Evolutionary conservation across 2,329 filamentous ascomycete species (phyloP).

Genomic region (Thielaviopsis populi): DNA sequence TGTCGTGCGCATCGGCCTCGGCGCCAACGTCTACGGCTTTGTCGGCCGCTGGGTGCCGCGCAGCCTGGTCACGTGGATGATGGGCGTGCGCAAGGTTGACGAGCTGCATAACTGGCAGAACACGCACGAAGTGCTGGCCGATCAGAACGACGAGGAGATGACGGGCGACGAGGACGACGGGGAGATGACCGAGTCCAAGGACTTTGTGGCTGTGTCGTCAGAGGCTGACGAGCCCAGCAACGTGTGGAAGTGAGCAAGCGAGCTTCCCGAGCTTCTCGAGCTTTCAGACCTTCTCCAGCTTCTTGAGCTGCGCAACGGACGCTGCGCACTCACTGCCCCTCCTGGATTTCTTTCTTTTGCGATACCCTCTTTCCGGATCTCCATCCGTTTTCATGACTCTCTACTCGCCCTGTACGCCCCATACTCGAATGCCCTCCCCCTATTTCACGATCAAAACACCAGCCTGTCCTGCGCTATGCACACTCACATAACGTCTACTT

Average conservation of each 20-base stretch:
- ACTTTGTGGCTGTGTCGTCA: conserved; percentile 37
- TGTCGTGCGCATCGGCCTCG: conserved; percentile 67
- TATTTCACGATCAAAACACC: neutral
- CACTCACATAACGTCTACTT: neutral
- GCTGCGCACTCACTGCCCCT: neutral
- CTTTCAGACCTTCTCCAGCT: too few species aligned
- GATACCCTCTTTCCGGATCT: neutral
- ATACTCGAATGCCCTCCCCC: neutral
- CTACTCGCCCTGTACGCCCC: neutral
- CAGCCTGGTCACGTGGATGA: conserved; percentile 78
- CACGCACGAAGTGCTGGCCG: conserved; percentile 17
- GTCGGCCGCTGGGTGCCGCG: conserved; percentile 69
- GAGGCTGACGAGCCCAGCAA: conserved; percentile 23
- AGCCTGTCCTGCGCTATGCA: neutral
- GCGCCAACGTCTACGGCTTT: conserved; percentile 69
- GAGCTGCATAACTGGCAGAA: conserved; percentile 41
- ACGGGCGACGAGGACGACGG: conserved; percentile 4
- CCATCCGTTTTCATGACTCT: neutral
- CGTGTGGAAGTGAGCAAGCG: conserved; percentile 23
- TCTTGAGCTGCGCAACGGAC: neutral
- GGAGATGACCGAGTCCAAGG: conserved; percentile 23
- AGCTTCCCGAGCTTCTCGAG: too few species aligned
- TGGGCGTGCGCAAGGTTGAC: conserved; percentile 56
- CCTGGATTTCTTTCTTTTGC: neutral
- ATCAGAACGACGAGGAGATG: conserved; percentile 4